phyloP scores from a whole-genome alignment of 805 yeast species.

The Kuraishia capsulata region DNA sequence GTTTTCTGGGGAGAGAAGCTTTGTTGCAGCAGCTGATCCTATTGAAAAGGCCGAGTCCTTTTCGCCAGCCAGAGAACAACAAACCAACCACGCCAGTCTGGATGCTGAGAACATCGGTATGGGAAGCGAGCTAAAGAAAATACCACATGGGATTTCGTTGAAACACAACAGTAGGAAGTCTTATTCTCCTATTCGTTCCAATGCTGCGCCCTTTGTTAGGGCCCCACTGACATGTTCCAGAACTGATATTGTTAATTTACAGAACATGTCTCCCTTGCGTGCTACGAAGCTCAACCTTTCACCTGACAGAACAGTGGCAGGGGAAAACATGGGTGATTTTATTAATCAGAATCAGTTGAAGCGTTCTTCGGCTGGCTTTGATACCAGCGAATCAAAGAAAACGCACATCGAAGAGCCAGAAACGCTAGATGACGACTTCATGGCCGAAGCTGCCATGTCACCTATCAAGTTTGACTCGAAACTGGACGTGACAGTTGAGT shows the following conservation, averaged over 20 bases:
- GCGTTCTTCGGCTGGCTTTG: background rate
- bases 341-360: background rate
- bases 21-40: background rate
- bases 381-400: background rate
- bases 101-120: background rate
- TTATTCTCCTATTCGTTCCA: conserved; percentile 1
- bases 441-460: background rate
- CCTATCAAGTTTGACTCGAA: background rate
- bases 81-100: background rate
- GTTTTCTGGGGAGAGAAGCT: background rate
- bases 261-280: background rate
- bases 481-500: too few species aligned
- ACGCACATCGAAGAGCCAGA: background rate
- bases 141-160: conserved; percentile 38
- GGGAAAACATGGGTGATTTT: too few species aligned
- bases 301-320: too few species aligned
- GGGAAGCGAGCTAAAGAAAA: conserved; percentile 11
- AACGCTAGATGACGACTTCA: background rate
- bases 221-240: conserved; percentile 23
- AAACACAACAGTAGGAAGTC: conserved; percentile 20
- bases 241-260: conserved; percentile 7
- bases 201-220: conserved; percentile 6
- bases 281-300: background rate
- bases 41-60: background rate
- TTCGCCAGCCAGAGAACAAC: background rate